Percentiles rank a stretch among this genome's conserved stretches.
Conservation (phyloP, 164 flowering plant genomes). For the Aristolochia contorta region DNA sequence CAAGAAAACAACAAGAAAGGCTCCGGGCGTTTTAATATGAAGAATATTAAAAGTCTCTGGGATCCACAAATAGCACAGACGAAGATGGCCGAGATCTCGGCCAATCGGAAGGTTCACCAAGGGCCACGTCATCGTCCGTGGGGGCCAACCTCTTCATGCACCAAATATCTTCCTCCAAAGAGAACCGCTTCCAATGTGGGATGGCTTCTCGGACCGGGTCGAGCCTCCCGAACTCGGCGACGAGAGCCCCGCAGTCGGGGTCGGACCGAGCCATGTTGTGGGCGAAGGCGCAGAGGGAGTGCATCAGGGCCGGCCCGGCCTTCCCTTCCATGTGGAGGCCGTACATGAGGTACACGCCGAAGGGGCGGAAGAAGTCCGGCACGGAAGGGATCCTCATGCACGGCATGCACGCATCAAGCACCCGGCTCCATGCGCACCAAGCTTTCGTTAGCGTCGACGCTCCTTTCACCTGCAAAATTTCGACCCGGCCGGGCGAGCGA, state of each 20-base stretch:
- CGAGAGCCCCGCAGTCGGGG: conserved; percentile 42
- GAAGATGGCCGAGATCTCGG: conserved; percentile 4
- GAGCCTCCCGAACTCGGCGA: conserved; percentile 53
- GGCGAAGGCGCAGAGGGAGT: conserved; percentile 37
- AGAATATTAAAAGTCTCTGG: conserved; percentile 43
- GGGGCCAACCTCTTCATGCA: conserved; percentile 48
- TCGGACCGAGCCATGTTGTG: conserved; percentile 60
- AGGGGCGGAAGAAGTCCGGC: conserved; percentile 50
- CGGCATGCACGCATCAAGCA: conserved; percentile 44
- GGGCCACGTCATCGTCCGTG: neutral
- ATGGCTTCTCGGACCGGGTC: conserved; percentile 46
- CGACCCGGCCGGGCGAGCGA: no score
- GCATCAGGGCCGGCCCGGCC: conserved; percentile 38
- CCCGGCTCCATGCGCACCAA: conserved; percentile 34
- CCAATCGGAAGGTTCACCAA: conserved; percentile 28
- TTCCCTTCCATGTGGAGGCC: conserved; percentile 64
- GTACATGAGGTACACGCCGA: conserved; percentile 53
- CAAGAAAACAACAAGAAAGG: neutral
- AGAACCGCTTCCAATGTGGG: conserved; percentile 63
- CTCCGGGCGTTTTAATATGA: neutral
- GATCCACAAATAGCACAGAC: conserved; percentile 46
- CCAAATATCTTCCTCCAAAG: conserved; percentile 66
- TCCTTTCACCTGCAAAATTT: conserved; percentile 43
- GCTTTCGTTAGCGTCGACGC: conserved; percentile 34
- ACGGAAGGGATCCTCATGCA: conserved; percentile 60